Evolutionary conservation across 1,284 basidiomycete species (phyloP).

Genomic region (Trichosporon faecale): DNA sequence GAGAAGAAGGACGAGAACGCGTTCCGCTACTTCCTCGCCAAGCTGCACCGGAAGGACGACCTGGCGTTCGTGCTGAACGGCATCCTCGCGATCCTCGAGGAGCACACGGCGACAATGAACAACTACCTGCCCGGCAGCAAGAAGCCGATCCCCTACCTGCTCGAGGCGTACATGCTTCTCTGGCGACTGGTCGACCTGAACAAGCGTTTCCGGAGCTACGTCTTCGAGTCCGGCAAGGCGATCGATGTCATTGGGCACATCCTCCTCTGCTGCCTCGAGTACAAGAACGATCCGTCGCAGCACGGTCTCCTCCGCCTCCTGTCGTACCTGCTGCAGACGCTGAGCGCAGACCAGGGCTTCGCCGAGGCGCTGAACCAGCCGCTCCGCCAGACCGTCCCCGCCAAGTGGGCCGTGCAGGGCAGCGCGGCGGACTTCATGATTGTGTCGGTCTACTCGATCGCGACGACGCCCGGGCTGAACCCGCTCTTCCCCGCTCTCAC

Average conservation of each 20-base stretch:
- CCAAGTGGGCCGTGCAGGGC: slow-evolving; percentile 71
- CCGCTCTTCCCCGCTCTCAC: slow-evolving; percentile 87
- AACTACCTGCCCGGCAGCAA: slow-evolving; percentile 76
- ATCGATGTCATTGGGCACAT: slow-evolving; percentile 73
- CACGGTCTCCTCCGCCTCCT: slow-evolving; percentile 84
- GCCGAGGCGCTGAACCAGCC: slow-evolving; percentile 62
- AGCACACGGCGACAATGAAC: slow-evolving; percentile 68
- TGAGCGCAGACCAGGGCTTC: slow-evolving; percentile 79
- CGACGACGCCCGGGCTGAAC: slow-evolving; percentile 80
- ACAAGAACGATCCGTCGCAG: slow-evolving; percentile 90
- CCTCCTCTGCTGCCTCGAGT: slow-evolving; percentile 72
- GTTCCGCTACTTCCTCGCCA: slow-evolving; percentile 84
- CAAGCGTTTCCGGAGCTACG: slow-evolving; percentile 83
- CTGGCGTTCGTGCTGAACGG: slow-evolving; percentile 77
- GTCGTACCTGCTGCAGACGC: slow-evolving; percentile 85
- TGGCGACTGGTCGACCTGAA: slow-evolving; percentile 90
- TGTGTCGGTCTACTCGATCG: slow-evolving; percentile 84
- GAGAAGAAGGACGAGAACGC: slow-evolving; percentile 66
- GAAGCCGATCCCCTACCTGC: slow-evolving; percentile 72
- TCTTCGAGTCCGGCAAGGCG: slow-evolving; percentile 73
- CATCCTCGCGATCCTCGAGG: slow-evolving; percentile 65
- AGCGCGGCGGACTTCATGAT: slow-evolving; percentile 80
- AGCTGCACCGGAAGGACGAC: slow-evolving; percentile 85
- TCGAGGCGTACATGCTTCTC: slow-evolving; percentile 75
- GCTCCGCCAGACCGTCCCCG: slow-evolving; percentile 61